Base-by-base conservation (phyloP, 208 protist genomes). In the Endotrypanum monterogeii region DNA sequence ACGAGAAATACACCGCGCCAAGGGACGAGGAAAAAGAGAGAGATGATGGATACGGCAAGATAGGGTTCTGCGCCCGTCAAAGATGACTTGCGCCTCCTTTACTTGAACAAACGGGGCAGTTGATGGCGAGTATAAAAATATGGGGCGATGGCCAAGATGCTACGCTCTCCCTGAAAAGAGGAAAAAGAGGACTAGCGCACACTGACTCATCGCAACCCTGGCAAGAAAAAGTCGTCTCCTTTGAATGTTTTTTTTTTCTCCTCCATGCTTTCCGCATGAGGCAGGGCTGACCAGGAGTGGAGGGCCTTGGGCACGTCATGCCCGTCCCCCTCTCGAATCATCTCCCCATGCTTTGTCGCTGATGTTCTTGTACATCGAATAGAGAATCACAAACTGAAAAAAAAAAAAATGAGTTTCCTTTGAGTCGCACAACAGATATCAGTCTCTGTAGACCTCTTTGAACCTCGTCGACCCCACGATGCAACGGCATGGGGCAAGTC, bases 301-400 rank as follows among this genome's bases (percentile, higher is more conserved):
- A 48, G 12, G 60, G 8, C 37, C 46, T 23, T 48, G 5, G 8
- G 44, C 44, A 48, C 44, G 44, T 48, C 44, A 11, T 11, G 44
- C 44, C 44, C 44, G 44, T 48, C 44, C 9, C 44, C 9, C 2
- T 18, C n/a, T 65, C 46, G 7, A 9, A 48, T 46, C 35, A 25
- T 25, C 20, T 63, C 44, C 25, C n/a, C 16, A 28, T 46, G 60
- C 7, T 48, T 46, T 23, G 16, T 39, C 25, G 32, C 37, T 65
- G 60, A 11, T 65, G 32, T 48, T 25, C 37, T 48, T 48, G 44
- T 65, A 65, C 60, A 65, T 65, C 37, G 20, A n/a, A 65, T 11
- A 23, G 9, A 65, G 37, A 63, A 9, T 30, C 20, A 65, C 23
- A 25, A 48, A 48, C 12, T 48, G 37, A 48, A 37, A 65, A 32